Conservation (phyloP, 345 rosid genomes). For the Brassica juncea region DNA sequence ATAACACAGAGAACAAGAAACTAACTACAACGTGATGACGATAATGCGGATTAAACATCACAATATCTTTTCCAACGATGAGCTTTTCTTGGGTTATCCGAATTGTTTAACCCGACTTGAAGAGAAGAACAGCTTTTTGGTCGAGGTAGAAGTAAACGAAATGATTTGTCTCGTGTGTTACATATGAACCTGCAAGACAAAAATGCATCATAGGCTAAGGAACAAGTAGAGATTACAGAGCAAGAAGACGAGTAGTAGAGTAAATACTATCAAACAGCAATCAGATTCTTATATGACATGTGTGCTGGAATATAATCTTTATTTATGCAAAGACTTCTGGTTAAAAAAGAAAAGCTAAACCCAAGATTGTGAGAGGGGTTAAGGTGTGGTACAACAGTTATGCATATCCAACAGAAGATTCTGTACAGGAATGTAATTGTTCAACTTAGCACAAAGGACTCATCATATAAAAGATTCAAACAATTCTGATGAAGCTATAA, state of each 20-base stretch:
- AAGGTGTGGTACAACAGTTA: not conserved
- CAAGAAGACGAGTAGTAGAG: not conserved
- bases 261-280: not conserved
- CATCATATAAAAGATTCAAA: not conserved
- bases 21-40: slow-evolving; percentile 33
- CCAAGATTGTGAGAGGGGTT: not conserved
- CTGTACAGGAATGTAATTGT: not conserved
- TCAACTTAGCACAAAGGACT: not conserved
- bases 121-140: slow-evolving; percentile 87
- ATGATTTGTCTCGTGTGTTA: slow-evolving; percentile 97
- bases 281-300: not conserved
- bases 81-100: slow-evolving; percentile 5
- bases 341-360: not conserved
- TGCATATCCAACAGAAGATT: not conserved
- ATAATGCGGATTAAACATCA: slow-evolving; percentile 17
- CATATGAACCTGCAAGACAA: slow-evolving; percentile 73
- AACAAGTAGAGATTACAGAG: not conserved
- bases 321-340: not conserved
- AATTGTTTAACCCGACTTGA: slow-evolving; percentile 75
- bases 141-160: slow-evolving; percentile 93
- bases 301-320: not conserved
- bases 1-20: slow-evolving; percentile 13
- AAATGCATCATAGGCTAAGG: not conserved
- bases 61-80: not conserved
- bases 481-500: not conserved